Evolutionary conservation across 129 eudicot species (phyloP).

Genomic region (Centrapalus pauciflorus): DNA sequence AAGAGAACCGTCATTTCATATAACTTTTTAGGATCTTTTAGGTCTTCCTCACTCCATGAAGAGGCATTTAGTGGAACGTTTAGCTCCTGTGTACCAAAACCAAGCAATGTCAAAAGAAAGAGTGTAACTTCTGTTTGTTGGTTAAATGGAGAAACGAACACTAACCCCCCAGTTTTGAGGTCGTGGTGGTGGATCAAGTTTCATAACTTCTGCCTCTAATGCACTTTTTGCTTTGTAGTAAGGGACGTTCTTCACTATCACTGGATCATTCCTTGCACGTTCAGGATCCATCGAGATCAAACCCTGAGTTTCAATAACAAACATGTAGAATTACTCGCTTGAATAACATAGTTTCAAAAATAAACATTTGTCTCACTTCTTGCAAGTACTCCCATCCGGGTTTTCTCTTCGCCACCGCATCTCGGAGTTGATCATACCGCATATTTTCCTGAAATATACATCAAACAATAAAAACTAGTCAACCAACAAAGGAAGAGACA

Average conservation of each 20-base stretch:
- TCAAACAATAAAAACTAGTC: constrained; percentile 1
- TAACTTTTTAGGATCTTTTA: constrained; percentile 80
- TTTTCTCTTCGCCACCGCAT: constrained; percentile 66
- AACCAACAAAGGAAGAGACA: neutral
- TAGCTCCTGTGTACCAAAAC: constrained; percentile 46
- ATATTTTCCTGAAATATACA: constrained; percentile 57
- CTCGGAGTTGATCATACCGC: constrained; percentile 90
- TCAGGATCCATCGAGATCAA: constrained; percentile 73
- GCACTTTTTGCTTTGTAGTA: constrained; percentile 67
- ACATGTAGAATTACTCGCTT: neutral
- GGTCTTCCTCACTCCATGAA: constrained; percentile 83
- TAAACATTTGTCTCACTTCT: constrained; percentile 53
- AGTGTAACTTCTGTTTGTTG: neutral
- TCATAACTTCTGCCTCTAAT: constrained; percentile 78
- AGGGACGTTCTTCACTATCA: constrained; percentile 73
- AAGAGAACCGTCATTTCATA: constrained; percentile 89
- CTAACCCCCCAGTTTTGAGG: constrained; percentile 96
- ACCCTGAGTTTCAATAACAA: constrained; percentile 44
- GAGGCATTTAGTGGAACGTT: constrained; percentile 73
- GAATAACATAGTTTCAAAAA: neutral
- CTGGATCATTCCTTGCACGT: constrained; percentile 86
- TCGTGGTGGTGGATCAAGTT: constrained; percentile 91
- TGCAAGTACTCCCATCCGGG: constrained; percentile 99
- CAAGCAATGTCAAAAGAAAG: neutral
- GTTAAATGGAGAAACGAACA: constrained; percentile 5